phyloP scores from a whole-genome alignment of 371 early-diverging fungal species.

The Mucor indicus region DNA sequence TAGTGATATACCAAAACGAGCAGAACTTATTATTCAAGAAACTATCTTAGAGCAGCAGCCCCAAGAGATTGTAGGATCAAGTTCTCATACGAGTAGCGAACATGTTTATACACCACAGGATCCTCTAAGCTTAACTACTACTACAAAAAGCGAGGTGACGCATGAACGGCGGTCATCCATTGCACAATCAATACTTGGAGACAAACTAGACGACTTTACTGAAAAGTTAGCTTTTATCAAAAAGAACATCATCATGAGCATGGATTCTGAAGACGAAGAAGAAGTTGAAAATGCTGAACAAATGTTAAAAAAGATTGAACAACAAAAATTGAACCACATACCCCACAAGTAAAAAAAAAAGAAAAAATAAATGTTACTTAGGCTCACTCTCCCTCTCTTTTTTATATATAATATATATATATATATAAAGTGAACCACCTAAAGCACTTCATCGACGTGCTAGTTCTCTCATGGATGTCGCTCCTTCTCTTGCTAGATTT shows the following conservation, averaged over 20 bases:
- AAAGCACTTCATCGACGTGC: conserved; percentile 11
- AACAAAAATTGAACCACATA: not conserved
- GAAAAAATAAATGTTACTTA: not conserved
- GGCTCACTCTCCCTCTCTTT: no score
- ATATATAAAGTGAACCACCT: no score
- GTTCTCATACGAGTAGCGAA: no score
- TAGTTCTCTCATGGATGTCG: conserved; percentile 26
- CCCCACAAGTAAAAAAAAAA: not conserved
- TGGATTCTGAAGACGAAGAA: conserved; percentile 36
- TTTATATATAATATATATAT: no score
- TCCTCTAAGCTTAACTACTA: not conserved
- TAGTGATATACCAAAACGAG: no score
- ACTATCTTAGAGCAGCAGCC: no score
- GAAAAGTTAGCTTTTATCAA: conserved; percentile 44
- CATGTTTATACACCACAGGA: not conserved
- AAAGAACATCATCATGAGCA: conserved; percentile 43
- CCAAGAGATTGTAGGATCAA: not conserved
- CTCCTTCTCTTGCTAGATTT: conserved; percentile 29
- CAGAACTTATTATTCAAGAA: no score
- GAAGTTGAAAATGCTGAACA: conserved; percentile 14
- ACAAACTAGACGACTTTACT: conserved; percentile 40
- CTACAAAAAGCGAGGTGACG: conserved; percentile 14
- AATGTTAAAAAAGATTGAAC: conserved; percentile 4
- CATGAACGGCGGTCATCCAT: conserved; percentile 24
- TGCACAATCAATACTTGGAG: conserved; percentile 37